Percentiles rank a stretch among this genome's conserved stretches.
Conservation (phyloP, 345 rosid genomes). For the Hibiscus mutabilis region DNA sequence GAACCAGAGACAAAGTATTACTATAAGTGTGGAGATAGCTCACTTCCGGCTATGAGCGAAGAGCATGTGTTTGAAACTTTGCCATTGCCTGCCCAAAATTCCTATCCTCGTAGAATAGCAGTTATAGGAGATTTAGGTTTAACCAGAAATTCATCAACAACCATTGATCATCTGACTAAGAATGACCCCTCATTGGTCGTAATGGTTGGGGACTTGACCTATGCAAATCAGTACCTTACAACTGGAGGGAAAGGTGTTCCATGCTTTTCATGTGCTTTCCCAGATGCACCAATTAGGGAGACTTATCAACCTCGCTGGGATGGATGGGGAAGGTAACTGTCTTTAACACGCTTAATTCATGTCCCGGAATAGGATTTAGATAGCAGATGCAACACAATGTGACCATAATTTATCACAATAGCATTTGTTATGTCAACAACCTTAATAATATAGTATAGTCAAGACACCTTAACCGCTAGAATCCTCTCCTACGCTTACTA, state of each 20-base stretch:
- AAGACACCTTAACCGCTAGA: no score
- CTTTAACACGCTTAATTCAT: neutral
- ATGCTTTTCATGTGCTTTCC: conserved; percentile 69
- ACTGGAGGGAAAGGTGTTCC: conserved; percentile 66
- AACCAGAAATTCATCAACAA: conserved; percentile 70
- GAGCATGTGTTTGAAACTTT: conserved; percentile 51
- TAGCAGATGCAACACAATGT: neutral
- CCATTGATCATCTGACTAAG: conserved; percentile 50
- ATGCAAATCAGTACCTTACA: conserved; percentile 81
- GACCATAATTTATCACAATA: neutral
- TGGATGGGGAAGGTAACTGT: conserved; percentile 77
- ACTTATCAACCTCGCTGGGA: conserved; percentile 95
- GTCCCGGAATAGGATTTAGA: neutral
- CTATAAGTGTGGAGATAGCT: conserved; percentile 72
- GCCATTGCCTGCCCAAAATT: conserved; percentile 36
- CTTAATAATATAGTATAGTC: no score
- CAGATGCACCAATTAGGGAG: conserved; percentile 72
- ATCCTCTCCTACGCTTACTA: no score
- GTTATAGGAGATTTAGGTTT: conserved; percentile 82
- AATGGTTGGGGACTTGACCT: conserved; percentile 74
- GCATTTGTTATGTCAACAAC: neutral
- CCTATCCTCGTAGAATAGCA: conserved; percentile 61
- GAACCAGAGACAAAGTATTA: conserved; percentile 53
- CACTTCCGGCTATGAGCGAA: conserved; percentile 64
- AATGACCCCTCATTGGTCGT: conserved; percentile 68